Percentiles rank a stretch among this genome's conserved stretches.
These are phyloP conservation scores for Aleurites moluccanus DNA, from an alignment of 441 rosid genomes.

Conservation along the genomic window DNA sequence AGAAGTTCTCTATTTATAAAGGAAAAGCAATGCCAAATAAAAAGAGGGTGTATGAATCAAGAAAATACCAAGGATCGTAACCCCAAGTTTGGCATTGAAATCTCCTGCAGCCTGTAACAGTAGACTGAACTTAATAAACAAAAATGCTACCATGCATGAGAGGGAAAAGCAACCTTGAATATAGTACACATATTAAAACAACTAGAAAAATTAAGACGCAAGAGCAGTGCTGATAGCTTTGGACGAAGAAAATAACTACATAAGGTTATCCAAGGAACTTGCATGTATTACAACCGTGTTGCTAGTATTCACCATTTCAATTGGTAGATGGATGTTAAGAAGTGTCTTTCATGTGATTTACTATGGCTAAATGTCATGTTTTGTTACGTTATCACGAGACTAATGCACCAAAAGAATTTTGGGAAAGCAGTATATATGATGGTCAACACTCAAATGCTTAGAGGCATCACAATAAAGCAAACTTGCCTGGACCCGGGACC, in stretches of 20 bases:
- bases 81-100: constrained; percentile 77
- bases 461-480: constrained; percentile 19
- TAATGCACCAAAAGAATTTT: not conserved
- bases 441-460: not conserved
- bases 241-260: too few relatives aligned
- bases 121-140: constrained; percentile 17
- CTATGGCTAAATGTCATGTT: not conserved
- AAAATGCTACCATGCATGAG: not conserved
- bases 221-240: not conserved
- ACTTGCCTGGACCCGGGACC: constrained; percentile 97
- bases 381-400: not conserved
- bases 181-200: not conserved
- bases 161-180: not conserved
- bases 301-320: not conserved
- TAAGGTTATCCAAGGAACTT: too few relatives aligned
- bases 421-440: not conserved
- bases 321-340: not conserved
- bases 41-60: not conserved
- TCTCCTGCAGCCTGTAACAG: constrained; percentile 73
- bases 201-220: not conserved
- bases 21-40: not conserved
- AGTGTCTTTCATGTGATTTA: not conserved
- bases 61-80: constrained; percentile 84
- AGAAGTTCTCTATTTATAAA: not conserved
- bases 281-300: not conserved